A percentile compares a stretch with the other conserved stretches of the same genome.
These are phyloP conservation scores for Atkinsonella hypoxylon DNA, from an alignment of 2,329 filamentous ascomycete genomes.

Conservation along the genomic window DNA sequence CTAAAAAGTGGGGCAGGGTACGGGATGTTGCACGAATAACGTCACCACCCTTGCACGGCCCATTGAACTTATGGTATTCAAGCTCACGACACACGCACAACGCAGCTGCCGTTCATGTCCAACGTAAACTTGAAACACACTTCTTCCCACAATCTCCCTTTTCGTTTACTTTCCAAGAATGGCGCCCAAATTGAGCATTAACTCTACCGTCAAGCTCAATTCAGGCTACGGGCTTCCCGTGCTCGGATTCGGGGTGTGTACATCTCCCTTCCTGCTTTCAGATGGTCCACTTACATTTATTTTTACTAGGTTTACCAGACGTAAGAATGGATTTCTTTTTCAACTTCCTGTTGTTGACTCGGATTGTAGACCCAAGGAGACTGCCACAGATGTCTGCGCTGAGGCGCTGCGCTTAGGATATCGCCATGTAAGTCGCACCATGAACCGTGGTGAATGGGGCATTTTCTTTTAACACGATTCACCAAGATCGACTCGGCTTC, in stretches of 20 bases:
- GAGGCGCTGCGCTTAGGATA: slow-evolving; percentile 40
- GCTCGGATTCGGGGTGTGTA: slow-evolving; percentile 41
- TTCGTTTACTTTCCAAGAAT: slow-evolving; percentile 23
- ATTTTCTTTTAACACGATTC: too few species aligned
- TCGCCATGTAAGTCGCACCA: slow-evolving; percentile 30
- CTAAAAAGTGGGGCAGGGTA: too few species aligned
- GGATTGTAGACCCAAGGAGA: slow-evolving; percentile 16
- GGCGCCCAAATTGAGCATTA: slow-evolving; percentile 32
- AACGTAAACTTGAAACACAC: not conserved
- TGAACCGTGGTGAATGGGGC: too few species aligned
- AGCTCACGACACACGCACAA: too few species aligned
- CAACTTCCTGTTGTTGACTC: not conserved
- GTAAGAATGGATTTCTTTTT: slow-evolving; percentile 21
- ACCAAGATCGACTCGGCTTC: slow-evolving; percentile 40
- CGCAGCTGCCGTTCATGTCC: too few species aligned
- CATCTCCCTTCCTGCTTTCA: not conserved
- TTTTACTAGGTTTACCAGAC: slow-evolving; percentile 37
- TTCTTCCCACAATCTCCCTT: not conserved
- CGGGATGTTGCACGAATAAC: too few species aligned
- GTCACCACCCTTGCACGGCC: too few species aligned
- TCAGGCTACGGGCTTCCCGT: slow-evolving; percentile 41
- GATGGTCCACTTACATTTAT: slow-evolving; percentile 1
- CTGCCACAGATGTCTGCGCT: slow-evolving; percentile 24
- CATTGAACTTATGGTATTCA: too few species aligned
- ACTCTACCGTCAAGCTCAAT: slow-evolving; percentile 39